A percentile compares a stretch with the other conserved stretches of the same genome.
These are phyloP conservation scores for Boletus vinaceobasis DNA, from an alignment of 768 basidiomycete species.

Conservation along the genomic window DNA sequence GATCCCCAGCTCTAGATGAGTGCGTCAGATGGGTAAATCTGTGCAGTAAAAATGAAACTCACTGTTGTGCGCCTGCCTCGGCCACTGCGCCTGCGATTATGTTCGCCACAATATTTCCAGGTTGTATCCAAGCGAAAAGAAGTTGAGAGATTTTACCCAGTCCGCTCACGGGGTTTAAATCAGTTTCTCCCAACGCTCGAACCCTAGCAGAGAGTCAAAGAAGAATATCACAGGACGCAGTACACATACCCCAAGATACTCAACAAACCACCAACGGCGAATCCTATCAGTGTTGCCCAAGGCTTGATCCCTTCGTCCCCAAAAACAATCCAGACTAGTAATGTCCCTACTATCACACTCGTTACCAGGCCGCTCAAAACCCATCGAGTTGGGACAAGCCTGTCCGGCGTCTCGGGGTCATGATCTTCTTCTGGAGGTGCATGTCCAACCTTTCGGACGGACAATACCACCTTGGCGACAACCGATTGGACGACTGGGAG, in stretches of 20 bases:
- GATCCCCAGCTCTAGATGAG: conserved; percentile 75
- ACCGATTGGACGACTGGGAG: conserved; percentile 68
- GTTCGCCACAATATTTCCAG: conserved; percentile 95
- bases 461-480: conserved; percentile 33
- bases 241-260: conserved; percentile 78
- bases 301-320: conserved; percentile 89
- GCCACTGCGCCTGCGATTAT: conserved; percentile 97
- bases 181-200: conserved; percentile 92
- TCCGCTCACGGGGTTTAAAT: conserved; percentile 88
- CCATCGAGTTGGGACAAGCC: conserved; percentile 81
- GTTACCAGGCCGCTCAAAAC: conserved; percentile 61
- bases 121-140: conserved; percentile 91
- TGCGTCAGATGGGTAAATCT: conserved; percentile 1
- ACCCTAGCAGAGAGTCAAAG: conserved; percentile 49
- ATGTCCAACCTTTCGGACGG: conserved; percentile 24
- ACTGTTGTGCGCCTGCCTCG: conserved; percentile 94
- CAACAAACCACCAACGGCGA: conserved; percentile 76
- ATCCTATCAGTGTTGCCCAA: conserved; percentile 90
- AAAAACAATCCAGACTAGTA: conserved; percentile 86
- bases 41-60: conserved; percentile 20
- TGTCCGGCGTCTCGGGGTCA: conserved; percentile 73
- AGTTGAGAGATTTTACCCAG: conserved; percentile 94
- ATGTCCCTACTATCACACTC: conserved; percentile 66
- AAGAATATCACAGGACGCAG: background rate
- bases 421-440: conserved; percentile 37